Evolutionary conservation across 2,329 filamentous ascomycete species (phyloP).

Genomic region (Pseudogymnoascus sp.): DNA sequence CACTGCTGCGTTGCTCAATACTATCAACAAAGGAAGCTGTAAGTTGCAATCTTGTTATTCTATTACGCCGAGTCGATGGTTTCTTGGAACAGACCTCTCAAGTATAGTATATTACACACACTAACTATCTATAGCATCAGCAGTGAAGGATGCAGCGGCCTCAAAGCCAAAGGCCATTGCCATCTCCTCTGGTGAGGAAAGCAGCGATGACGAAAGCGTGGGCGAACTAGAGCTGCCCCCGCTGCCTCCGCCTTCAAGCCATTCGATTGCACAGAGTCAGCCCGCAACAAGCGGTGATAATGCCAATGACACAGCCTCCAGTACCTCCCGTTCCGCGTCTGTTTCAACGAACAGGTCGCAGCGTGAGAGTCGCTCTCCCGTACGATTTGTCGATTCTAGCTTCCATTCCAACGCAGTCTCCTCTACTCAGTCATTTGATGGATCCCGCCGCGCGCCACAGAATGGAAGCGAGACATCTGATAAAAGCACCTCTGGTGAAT

Average conservation of each 20-base stretch:
- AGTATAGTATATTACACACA: not conserved
- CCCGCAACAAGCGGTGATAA: not conserved
- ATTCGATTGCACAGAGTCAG: not conserved
- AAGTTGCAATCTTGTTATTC: not conserved
- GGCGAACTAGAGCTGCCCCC: not conserved
- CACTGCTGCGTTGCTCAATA: not conserved
- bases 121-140: slow-evolving; percentile 1
- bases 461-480: slow-evolving; percentile 5
- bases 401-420: not conserved
- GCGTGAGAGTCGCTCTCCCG: slow-evolving; percentile 2
- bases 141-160: not conserved
- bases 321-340: not conserved
- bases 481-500: not conserved
- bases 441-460: not conserved
- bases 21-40: not conserved
- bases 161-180: not conserved
- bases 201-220: not conserved
- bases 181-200: not conserved
- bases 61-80: not conserved
- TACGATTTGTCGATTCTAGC: slow-evolving; percentile 5
- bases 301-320: not conserved
- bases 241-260: not conserved
- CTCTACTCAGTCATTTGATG: not conserved
- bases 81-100: not conserved
- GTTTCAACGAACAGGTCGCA: not conserved